Evolutionary conservation across 2,329 filamentous ascomycete genomes (phyloP).

Genomic region (Seiridium cupressi): DNA sequence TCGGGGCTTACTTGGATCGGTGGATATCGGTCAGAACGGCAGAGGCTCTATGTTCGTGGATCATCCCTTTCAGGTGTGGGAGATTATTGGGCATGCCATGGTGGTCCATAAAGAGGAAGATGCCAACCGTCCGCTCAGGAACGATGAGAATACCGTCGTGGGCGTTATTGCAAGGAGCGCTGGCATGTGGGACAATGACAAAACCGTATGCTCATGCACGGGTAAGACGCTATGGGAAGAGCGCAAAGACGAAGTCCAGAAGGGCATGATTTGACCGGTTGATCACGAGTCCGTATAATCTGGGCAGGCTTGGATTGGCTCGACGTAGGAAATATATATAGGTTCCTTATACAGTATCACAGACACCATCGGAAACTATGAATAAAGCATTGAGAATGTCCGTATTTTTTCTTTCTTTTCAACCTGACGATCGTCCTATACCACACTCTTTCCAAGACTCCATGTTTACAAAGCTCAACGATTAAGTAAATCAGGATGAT

Average conservation of each 20-base stretch:
- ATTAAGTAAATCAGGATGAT: no score
- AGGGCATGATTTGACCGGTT: constrained; percentile 76
- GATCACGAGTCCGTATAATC: background rate
- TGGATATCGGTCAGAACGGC: constrained; percentile 74
- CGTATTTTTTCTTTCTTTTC: no score
- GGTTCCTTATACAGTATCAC: no score
- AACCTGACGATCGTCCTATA: no score
- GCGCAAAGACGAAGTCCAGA: constrained; percentile 81
- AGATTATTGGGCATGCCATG: constrained; percentile 91
- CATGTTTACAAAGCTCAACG: no score
- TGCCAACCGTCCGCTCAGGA: constrained; percentile 59
- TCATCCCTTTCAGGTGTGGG: constrained; percentile 84
- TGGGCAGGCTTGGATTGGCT: background rate
- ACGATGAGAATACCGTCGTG: constrained; percentile 82
- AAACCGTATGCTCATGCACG: constrained; percentile 96
- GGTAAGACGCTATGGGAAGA: constrained; percentile 99
- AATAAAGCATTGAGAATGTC: no score
- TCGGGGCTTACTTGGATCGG: constrained; percentile 63
- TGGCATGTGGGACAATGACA: constrained; percentile 98
- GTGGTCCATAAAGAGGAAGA: constrained; percentile 71
- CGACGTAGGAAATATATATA: no score
- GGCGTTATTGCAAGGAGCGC: constrained; percentile 94
- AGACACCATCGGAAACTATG: no score
- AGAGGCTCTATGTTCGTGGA: constrained; percentile 80
- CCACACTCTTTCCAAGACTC: no score